Conservation (phyloP, 2,329 filamentous ascomycete species). For the Colletotrichum cordylinicola region DNA sequence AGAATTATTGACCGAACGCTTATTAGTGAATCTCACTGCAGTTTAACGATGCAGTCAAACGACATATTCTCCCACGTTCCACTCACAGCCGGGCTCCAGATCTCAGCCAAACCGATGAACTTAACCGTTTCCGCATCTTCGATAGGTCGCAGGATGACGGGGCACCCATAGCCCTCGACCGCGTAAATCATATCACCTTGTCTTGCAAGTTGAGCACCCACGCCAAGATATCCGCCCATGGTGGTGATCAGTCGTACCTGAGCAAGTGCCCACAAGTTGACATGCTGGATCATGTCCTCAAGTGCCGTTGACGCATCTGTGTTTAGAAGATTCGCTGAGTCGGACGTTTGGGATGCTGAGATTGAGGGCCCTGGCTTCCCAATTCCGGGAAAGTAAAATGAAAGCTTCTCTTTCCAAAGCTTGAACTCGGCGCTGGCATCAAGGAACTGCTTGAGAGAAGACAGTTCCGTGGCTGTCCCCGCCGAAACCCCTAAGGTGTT, state of each 20-base stretch:
- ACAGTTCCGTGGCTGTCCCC: fast-evolving
- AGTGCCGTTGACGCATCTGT: fast-evolving
- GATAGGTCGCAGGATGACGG: not conserved
- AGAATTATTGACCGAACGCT: no score
- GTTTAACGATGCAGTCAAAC: fast-evolving
- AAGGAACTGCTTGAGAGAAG: not conserved
- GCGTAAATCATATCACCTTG: not conserved
- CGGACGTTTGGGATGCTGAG: fast-evolving
- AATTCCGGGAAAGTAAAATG: not conserved
- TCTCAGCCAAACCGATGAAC: fast-evolving
- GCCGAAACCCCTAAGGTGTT: fast-evolving
- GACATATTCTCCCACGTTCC: not conserved
- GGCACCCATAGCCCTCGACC: not conserved
- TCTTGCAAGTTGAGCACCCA: not conserved
- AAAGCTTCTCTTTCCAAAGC: not conserved
- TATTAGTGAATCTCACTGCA: not conserved
- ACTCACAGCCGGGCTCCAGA: not conserved
- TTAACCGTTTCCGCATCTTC: fast-evolving
- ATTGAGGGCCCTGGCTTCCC: not conserved
- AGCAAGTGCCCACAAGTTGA: fast-evolving
- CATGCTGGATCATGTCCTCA: not conserved
- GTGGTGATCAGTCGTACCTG: not conserved
- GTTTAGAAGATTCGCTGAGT: not conserved
- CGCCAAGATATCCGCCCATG: not conserved
- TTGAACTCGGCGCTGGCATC: not conserved